These are phyloP conservation scores for Heliosperma pusillum DNA, from an alignment of 148 eudicot genomes.

Conservation along the genomic window DNA sequence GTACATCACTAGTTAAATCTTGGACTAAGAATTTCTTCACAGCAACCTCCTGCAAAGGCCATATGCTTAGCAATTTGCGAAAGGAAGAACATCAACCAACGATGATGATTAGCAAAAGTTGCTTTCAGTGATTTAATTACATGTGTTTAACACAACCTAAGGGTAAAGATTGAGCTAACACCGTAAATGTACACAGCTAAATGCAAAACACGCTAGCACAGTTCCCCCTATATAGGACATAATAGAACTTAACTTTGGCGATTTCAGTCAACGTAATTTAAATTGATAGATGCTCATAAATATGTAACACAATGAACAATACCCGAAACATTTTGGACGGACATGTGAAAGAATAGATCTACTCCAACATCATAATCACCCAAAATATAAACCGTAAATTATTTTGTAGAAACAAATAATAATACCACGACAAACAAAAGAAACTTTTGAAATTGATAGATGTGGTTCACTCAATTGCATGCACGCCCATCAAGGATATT, in stretches of 20 bases:
- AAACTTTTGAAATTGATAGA: not conserved
- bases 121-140: not conserved
- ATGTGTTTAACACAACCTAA: not conserved
- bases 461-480: not conserved
- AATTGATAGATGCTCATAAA: too few relatives aligned
- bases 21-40: conserved; percentile 96
- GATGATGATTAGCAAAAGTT: not conserved
- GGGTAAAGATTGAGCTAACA: not conserved
- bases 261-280: too few relatives aligned
- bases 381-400: not conserved
- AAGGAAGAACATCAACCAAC: conserved; percentile 6
- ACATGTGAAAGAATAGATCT: not conserved
- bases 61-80: conserved; percentile 13
- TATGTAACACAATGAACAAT: not conserved
- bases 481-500: not conserved
- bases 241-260: not conserved
- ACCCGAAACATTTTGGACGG: not conserved
- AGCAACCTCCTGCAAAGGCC: conserved; percentile 81
- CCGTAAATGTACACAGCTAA: not conserved
- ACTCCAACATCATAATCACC: not conserved
- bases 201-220: not conserved
- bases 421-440: not conserved
- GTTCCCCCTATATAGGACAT: not conserved
- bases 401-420: not conserved
- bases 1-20: conserved; percentile 83